These are phyloP conservation scores for Zasmidium cellare DNA, from an alignment of 2,329 filamentous ascomycete genomes.

Conservation along the genomic window DNA sequence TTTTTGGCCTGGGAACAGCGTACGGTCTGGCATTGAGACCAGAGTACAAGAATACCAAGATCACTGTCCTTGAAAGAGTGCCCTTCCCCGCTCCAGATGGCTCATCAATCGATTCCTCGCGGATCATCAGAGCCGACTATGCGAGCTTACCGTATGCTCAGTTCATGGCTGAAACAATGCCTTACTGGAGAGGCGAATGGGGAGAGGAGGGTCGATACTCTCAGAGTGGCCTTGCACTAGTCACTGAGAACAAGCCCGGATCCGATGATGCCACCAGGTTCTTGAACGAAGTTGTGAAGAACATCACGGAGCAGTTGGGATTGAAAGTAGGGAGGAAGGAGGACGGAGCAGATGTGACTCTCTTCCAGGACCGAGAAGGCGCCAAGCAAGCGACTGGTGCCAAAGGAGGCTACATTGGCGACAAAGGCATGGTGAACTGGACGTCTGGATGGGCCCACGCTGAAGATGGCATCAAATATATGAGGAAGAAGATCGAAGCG, in stretches of 20 bases:
- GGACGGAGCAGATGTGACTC: slow-evolving; percentile 37
- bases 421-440: slow-evolving; percentile 62
- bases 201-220: slow-evolving; percentile 66
- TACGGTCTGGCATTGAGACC: slow-evolving; percentile 67
- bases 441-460: slow-evolving; percentile 81
- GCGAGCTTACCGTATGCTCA: slow-evolving; percentile 73
- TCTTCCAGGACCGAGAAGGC: slow-evolving; percentile 39
- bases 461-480: slow-evolving; percentile 66
- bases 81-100: slow-evolving; percentile 59
- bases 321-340: slow-evolving; percentile 39
- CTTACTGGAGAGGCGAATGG: slow-evolving; percentile 65
- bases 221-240: slow-evolving; percentile 68
- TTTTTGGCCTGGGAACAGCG: slow-evolving; percentile 65
- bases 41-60: slow-evolving; percentile 49
- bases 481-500: slow-evolving; percentile 53
- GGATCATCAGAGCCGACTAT: slow-evolving; percentile 74
- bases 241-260: slow-evolving; percentile 46
- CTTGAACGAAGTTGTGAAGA: slow-evolving; percentile 60
- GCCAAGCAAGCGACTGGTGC: slow-evolving; percentile 40
- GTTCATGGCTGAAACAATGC: slow-evolving; percentile 70
- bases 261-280: slow-evolving; percentile 45
- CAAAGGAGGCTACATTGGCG: slow-evolving; percentile 46
- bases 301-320: slow-evolving; percentile 55
- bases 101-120: slow-evolving; percentile 55
- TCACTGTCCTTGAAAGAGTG: slow-evolving; percentile 60